Percentiles rank a stretch among this genome's conserved stretches.
Evolutionary conservation across 2,329 filamentous ascomycete genomes (phyloP).

Genomic region (Thelonectria discophora): DNA sequence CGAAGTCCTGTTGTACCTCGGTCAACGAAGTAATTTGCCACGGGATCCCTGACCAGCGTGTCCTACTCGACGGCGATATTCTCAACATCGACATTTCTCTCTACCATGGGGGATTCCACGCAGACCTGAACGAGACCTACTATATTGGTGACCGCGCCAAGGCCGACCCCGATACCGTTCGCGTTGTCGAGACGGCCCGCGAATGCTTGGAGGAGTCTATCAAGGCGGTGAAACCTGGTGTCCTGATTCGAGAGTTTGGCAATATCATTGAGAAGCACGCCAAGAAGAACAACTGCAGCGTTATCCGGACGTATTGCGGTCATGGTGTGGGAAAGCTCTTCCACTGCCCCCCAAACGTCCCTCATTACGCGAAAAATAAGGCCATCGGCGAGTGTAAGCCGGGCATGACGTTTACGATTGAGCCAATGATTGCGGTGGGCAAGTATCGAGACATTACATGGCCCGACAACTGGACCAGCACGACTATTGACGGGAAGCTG

Average conservation of each 20-base stretch:
- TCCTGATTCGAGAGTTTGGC: constrained; percentile 90
- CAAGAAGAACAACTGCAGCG: constrained; percentile 84
- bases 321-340: constrained; percentile 95
- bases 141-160: constrained; percentile 92
- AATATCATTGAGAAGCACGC: constrained; percentile 96
- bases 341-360: constrained; percentile 92
- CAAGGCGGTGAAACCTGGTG: constrained; percentile 90
- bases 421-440: constrained; percentile 96
- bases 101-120: constrained; percentile 94
- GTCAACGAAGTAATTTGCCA: constrained; percentile 98
- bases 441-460: constrained; percentile 93
- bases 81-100: constrained; percentile 96
- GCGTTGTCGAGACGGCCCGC: constrained; percentile 88
- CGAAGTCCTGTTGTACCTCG: constrained; percentile 97
- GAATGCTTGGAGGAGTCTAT: constrained; percentile 93
- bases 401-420: constrained; percentile 98
- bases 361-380: constrained; percentile 99
- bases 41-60: constrained; percentile 92
- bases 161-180: constrained; percentile 84
- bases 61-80: constrained; percentile 91
- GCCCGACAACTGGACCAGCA: constrained; percentile 99
- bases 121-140: constrained; percentile 98
- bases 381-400: constrained; percentile 92
- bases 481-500: constrained; percentile 85
- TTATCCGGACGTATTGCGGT: constrained; percentile 95